Evolutionary conservation across 2,329 filamentous ascomycete species (phyloP).

Genomic region (Microdochium nivale): DNA sequence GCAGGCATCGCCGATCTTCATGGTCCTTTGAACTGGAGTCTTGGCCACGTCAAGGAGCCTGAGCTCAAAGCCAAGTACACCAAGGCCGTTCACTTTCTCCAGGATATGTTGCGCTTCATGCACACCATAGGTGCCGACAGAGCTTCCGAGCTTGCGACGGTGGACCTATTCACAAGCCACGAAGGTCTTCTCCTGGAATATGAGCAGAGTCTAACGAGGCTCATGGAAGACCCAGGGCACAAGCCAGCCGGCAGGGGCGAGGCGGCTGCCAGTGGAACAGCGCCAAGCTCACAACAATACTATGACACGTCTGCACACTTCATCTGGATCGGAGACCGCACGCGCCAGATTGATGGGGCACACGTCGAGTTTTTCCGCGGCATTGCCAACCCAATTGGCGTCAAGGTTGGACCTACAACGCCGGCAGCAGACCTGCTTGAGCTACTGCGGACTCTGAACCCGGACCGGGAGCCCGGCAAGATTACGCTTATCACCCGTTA

Average conservation of each 20-base stretch:
- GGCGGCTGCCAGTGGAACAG: constrained; percentile 6
- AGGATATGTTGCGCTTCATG: constrained; percentile 90
- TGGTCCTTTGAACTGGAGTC: constrained; percentile 86
- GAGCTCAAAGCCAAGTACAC: constrained; percentile 80
- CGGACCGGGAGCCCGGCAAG: constrained; percentile 73
- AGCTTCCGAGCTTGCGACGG: constrained; percentile 74
- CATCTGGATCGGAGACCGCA: constrained; percentile 96
- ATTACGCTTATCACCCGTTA: constrained; percentile 96
- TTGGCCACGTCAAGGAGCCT: constrained; percentile 83
- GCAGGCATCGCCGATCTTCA: constrained; percentile 92
- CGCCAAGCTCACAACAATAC: constrained; percentile 48
- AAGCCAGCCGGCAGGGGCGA: constrained; percentile 14
- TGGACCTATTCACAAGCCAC: constrained; percentile 92
- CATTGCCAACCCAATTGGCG: constrained; percentile 88
- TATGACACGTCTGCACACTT: constrained; percentile 96
- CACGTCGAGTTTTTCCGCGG: constrained; percentile 98
- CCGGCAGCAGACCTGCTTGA: constrained; percentile 64
- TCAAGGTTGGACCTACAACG: constrained; percentile 91
- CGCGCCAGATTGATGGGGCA: constrained; percentile 82
- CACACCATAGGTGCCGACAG: constrained; percentile 85
- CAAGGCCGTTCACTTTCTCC: constrained; percentile 75
- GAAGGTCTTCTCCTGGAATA: constrained; percentile 93
- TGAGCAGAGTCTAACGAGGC: constrained; percentile 77
- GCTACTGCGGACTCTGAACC: constrained; percentile 81
- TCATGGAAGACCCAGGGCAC: constrained; percentile 55